Base-by-base conservation (phyloP, 148 eudicot genomes). In the Pouteria glomerata region DNA sequence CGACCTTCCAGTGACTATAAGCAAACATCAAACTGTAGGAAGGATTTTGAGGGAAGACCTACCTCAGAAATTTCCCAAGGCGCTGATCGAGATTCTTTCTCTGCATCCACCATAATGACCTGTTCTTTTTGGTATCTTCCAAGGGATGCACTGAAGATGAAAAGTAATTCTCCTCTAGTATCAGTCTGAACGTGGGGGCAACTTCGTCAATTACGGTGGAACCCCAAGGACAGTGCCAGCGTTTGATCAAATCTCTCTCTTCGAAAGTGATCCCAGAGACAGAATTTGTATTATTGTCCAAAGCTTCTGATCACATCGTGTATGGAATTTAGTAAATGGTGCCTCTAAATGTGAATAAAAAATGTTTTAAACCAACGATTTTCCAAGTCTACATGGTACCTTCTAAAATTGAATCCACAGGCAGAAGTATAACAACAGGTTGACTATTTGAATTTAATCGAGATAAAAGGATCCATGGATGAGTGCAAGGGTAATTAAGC, bases 201-300 rank as follows among this genome's bases (percentile, higher is more conserved):
- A 91, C 71, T 53, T 79, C 82, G 75, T 95, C 98, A 50, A 95
- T 79, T 44, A 86, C 80, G 63, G 83, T 82, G 80, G 82, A 75
- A 14, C 83, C 91, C 93, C 95, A 90, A 27, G 98, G 95, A 61
- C 91, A 86, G 34, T 68, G 75, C 97, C 97, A 92, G 53, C 63
- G 72, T 74, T 79, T 89, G 7, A 29, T 69, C 48, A 56, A 47
- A 76, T 63, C 67, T 66, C 69, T 65, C 45, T 77, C 83, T 31
- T 80, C 84, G 69, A 74, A 65, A 64, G 77, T 53, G 69, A 78
- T 70, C 44, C 57, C 57, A 21, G 76, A 71, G 76, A 73, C 69
- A 57, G 79, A 65, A 74, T 62, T 66, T 30, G 60, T 71, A 57
- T 78, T 85, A 65, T 74, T 85, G 48, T 74, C 87, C 79, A 76